Base-by-base conservation (phyloP, 1,284 basidiomycete genomes). In the Apiotrichum domesticum region DNA sequence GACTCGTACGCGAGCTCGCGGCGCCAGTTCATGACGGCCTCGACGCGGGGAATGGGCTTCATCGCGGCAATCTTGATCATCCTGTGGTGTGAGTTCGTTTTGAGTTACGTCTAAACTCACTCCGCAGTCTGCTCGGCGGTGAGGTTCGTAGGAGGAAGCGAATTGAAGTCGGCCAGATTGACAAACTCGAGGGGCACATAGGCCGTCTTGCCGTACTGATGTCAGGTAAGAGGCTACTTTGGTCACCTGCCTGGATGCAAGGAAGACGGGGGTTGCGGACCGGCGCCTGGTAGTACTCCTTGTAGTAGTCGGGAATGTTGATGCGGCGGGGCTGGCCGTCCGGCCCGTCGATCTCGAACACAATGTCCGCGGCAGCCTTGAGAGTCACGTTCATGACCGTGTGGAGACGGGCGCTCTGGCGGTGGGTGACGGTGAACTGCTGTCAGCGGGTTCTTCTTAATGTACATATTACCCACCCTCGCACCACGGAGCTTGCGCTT, bases 1-100 rank as follows among this genome's bases (percentile, higher is more conserved):
- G 59, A 62, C 59, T 72, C 67, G 54, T 72, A 67, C 3, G 61
- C 67, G 2, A 72, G 59, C 52, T 70, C 65, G 7, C 43, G 29
- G 47, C 70, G 59, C 70, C 70, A 72, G 6, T 54, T 35, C 35
- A 48, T 51, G 40, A 70, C 64, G 11, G 57, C 58, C 1, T 50
- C 29, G 32, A 63, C 58, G 37, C 72, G 63, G 8, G 68, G 68
- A 6, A 54, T 51, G 15, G 76, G 76, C n/a, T 53, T 58, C 49
- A 70, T 62, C 6, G 74, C 76, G 15, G 67, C 66, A 40, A 70
- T 52, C 59, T 73, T 74, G 68, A 77, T 75, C 73, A 77, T 77
- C 44, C 69, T 70, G 13, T 21, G 37, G 37, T 39, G 13, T 39
- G 37, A 39, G 37, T 13, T 8, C 37, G 37, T 8, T n/a, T 35